Base-by-base conservation (phyloP, 495 filamentous ascomycete species). In the Massariosphaeria phaeospora region DNA sequence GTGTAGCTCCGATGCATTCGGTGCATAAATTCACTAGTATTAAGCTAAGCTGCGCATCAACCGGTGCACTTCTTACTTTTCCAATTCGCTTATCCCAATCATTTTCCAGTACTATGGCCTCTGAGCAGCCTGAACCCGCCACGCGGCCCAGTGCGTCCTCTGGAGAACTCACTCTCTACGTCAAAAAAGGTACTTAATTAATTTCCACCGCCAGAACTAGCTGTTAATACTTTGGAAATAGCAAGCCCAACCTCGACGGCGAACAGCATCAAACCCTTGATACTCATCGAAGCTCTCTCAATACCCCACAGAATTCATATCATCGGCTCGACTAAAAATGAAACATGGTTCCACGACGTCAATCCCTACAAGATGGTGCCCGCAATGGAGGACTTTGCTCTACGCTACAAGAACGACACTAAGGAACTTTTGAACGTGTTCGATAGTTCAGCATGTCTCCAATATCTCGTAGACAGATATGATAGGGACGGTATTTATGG, bases 311-410 rank as follows among this genome's bases (percentile, higher is more conserved):
- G 27, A 7, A 27, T 52, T 17, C n/a, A 52, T 15, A 41, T 59
- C 9, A 26, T 59, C 11, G 20, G 30, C 21, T 40, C 36, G 6
- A 35, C 48, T 1, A 21, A 20, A 12, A 40, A 12, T 26, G 40
- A 52, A 15, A 31, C 30, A 2, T 59, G 48, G 55, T 59, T 52
- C 24, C 24, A 27, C 13, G n/a, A 45, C 10, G 29, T 59, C 25
- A 52, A 52, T 17, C 55, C 55, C 24, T 27, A 31, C 7, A 46
- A 41, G 17, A 52, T 59, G 48, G 45, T 59, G 9, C 55, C 55
- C 11, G 55, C 55, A 8, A 21, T 57, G n/a, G 54, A 57, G 42
- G 44, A 49, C 15, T n/a, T n/a, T n/a, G n/a, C n/a, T n/a, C 13
- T 33, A 13, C 7, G 13, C 7, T 7, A 8, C 30, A 7, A 33